Conservation (phyloP, 1,284 basidiomycete species). For the Heterobasidion annosum region DNA sequence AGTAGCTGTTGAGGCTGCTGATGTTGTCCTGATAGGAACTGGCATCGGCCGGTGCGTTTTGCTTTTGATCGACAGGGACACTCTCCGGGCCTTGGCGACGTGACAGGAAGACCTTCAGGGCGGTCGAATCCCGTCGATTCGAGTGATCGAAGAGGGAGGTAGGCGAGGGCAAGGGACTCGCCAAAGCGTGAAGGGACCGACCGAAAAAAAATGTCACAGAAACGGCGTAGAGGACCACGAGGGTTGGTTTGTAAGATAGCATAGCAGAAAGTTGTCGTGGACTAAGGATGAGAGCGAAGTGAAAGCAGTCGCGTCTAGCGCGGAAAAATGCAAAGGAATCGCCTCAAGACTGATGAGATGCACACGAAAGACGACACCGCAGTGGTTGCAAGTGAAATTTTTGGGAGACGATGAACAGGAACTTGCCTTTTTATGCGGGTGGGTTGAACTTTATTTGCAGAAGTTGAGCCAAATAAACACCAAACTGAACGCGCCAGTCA, state of each 20-base stretch:
- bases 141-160: constrained; percentile 7
- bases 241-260: constrained; percentile 24
- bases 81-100: constrained; percentile 6
- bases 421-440: background rate
- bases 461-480: background rate
- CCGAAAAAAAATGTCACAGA: constrained; percentile 25
- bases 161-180: constrained; percentile 28
- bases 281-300: constrained; percentile 6
- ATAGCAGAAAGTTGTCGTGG: constrained; percentile 20
- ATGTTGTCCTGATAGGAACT: constrained; percentile 14
- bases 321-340: background rate
- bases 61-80: background rate
- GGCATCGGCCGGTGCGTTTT: constrained; percentile 8
- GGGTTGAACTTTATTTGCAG: background rate
- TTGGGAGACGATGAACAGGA: background rate
- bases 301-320: constrained; percentile 11
- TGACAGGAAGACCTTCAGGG: background rate
- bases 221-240: constrained; percentile 28
- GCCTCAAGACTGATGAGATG: background rate
- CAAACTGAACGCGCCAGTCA: background rate
- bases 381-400: background rate
- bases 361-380: background rate
- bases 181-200: constrained; percentile 17
- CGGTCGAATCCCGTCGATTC: background rate
- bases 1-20: constrained; percentile 18